Evolutionary conservation across 1,284 basidiomycete species (phyloP), one percentile per base, ranked within the genome.

Genomic region (Trichosporon sp.): DNA sequence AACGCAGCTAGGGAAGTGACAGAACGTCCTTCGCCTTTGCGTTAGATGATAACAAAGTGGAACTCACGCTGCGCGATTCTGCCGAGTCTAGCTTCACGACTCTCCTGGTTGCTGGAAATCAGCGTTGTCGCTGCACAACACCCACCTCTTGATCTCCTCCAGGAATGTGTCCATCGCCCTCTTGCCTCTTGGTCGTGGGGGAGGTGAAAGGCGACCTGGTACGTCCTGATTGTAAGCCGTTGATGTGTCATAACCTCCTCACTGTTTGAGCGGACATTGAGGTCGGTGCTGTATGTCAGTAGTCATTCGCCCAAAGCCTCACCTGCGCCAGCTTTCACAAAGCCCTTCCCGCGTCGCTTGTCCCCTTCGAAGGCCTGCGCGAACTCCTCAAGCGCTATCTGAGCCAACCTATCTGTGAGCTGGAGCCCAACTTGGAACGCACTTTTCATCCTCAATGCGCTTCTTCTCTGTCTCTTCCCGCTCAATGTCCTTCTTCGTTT

Each of bases 81-180:
- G 67, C 89, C 87, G 74, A 91, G 89, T 73, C 91, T 88, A 29
- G 90, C 89, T 83, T 98, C 96, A 66, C 96, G 86, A 71, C 91
- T 87, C 15, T 92, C 92, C 82, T 98, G 95, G 65, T 98, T 94
- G 78, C 95, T 97, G 31, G 44, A 65, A 8, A 66, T 64, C 35
- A 65, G 56, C 15, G 27, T 47, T 13, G 38, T 18, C 12, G 21
- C 13, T 18, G 15, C 13, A 25, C 32, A 3, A 0, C 21, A 66
- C 83, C n/a, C 58, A 92, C 94, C 88, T 88, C 83, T 97, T 98
- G 72, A 97, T 92, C 82, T 96, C 93, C 76, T 95, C 92, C 62
- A 97, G 84, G 79, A 97, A 98, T 2, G 89, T 84, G 80, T 96
- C 94, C 92, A 97, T 97, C 0, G 91, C 92, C 62, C 94, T 88